These are phyloP conservation scores for Luffa acutangula DNA, from an alignment of 306 rosid species.

Conservation along the genomic window DNA sequence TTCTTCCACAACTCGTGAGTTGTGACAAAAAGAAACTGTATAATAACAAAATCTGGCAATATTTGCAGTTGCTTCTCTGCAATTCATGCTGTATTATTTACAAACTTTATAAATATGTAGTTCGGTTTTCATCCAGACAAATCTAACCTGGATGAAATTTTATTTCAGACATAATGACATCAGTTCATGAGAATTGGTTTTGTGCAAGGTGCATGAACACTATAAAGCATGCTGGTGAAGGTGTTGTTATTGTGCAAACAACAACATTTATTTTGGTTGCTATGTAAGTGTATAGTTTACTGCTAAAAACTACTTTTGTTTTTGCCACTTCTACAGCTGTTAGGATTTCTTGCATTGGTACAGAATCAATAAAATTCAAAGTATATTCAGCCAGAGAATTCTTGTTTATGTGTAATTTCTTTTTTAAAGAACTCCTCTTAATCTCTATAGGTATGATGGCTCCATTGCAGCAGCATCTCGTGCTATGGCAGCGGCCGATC, in stretches of 20 bases:
- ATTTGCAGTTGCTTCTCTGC: background rate
- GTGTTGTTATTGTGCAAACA: slow-evolving; percentile 74
- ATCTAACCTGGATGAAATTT: slow-evolving; percentile 16
- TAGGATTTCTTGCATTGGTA: background rate
- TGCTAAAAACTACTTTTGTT: background rate
- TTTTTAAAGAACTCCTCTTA: background rate
- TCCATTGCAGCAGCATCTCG: slow-evolving; percentile 89
- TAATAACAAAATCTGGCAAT: background rate
- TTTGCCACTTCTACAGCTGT: background rate
- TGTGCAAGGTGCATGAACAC: slow-evolving; percentile 93
- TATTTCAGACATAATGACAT: slow-evolving; percentile 71
- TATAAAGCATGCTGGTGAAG: slow-evolving; percentile 84
- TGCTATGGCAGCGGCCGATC: slow-evolving; percentile 86
- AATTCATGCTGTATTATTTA: background rate
- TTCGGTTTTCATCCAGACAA: background rate
- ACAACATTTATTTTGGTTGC: slow-evolving; percentile 72
- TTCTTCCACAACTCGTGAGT: background rate
- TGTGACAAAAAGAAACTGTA: background rate
- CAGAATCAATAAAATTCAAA: background rate
- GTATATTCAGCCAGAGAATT: background rate
- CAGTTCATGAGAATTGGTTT: slow-evolving; percentile 86
- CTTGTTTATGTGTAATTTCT: background rate
- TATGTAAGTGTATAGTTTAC: slow-evolving; percentile 50
- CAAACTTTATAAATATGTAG: background rate
- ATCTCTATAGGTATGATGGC: slow-evolving; percentile 62